A percentile compares a stretch with the other conserved stretches of the same genome.
Evolutionary conservation across 75 land plant species (phyloP).

Genomic region (Azolla pinnata): DNA sequence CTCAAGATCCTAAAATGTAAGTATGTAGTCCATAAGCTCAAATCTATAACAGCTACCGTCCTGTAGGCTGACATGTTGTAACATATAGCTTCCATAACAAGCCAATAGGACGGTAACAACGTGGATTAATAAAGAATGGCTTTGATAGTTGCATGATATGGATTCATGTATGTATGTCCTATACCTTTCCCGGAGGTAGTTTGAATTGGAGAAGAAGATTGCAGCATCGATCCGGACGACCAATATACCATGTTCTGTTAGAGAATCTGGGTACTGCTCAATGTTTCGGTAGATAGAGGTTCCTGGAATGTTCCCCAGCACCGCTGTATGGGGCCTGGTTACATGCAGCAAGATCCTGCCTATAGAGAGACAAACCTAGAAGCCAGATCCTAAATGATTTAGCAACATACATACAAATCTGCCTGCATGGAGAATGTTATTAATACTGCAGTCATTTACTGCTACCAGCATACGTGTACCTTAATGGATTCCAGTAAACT

Average conservation of each 20-base stretch:
- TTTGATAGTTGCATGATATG: too few species aligned
- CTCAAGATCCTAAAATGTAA: conserved; percentile 60
- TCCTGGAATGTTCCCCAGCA: conserved; percentile 69
- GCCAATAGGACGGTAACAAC: neutral
- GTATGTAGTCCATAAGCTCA: too few species aligned
- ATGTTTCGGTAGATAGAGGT: conserved; percentile 41
- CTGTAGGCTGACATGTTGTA: too few species aligned
- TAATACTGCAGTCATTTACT: too few species aligned
- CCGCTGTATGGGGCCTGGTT: conserved; percentile 56
- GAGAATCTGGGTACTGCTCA: conserved; percentile 43
- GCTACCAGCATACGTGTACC: too few species aligned
- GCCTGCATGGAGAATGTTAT: neutral
- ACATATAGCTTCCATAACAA: too few species aligned
- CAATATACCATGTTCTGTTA: conserved; percentile 32
- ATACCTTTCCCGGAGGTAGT: conserved; percentile 55
- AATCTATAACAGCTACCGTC: too few species aligned
- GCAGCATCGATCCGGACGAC: conserved; percentile 49
- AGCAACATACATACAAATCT: too few species aligned
- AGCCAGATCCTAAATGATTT: too few species aligned
- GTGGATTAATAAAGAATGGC: neutral
- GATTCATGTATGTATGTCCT: too few species aligned
- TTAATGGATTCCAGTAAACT: too few species aligned
- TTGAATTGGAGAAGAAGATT: conserved; percentile 47
- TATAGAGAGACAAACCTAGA: conserved; percentile 61
- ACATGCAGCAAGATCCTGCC: conserved; percentile 49